phyloP scores from a whole-genome alignment of 2,329 filamentous ascomycete species.

The Talaromyces pinophilus region DNA sequence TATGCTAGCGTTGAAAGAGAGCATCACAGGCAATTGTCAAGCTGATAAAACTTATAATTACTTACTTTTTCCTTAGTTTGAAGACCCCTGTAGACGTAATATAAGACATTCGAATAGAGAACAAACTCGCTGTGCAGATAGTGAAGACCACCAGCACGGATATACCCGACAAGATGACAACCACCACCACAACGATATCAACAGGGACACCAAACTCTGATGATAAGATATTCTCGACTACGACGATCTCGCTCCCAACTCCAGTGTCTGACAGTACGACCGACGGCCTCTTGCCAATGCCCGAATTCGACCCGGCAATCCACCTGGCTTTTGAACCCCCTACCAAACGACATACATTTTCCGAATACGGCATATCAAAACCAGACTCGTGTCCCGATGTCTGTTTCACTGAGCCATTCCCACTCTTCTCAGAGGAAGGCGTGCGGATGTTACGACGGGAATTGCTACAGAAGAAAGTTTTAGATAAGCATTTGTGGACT shows the following conservation, averaged over 20 bases:
- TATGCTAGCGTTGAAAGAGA: background rate
- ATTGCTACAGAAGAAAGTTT: constrained; percentile 3
- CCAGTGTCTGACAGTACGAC: background rate
- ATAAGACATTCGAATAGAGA: background rate
- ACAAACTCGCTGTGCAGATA: background rate
- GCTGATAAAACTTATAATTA: background rate
- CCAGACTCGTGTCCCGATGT: constrained; percentile 2
- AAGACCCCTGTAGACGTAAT: background rate
- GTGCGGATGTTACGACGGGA: background rate
- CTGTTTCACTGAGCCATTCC: background rate
- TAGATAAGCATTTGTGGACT: constrained; percentile 11
- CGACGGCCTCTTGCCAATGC: constrained; percentile 1
- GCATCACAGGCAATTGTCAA: background rate
- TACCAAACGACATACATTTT: background rate
- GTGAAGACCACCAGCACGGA: background rate
- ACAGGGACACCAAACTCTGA: background rate
- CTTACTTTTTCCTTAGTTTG: background rate
- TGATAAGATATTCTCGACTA: background rate
- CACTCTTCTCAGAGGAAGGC: constrained; percentile 6
- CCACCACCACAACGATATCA: background rate
- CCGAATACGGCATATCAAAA: background rate
- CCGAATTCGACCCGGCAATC: background rate
- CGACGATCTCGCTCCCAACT: background rate
- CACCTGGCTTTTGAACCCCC: constrained; percentile 8
- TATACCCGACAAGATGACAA: background rate